Conservation (phyloP, 345 rosid species). For the Kandelia obovata region DNA sequence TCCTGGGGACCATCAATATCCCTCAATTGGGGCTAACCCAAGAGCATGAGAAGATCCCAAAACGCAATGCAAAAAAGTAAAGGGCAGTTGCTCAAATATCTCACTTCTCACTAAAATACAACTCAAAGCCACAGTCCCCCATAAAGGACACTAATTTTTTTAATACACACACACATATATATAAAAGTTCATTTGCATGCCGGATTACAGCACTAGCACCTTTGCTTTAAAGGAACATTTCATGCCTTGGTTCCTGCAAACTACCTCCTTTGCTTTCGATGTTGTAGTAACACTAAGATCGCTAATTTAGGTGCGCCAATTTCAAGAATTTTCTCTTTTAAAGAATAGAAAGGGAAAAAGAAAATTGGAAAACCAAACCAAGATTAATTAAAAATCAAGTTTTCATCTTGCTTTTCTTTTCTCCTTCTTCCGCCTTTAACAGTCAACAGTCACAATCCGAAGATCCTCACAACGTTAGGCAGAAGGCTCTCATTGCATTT, state of each 20-base stretch:
- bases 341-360: too few species aligned
- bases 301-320: conserved; percentile 11
- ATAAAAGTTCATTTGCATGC: conserved; percentile 42
- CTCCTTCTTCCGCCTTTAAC: too few species aligned
- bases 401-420: too few species aligned
- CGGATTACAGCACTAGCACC: conserved; percentile 30
- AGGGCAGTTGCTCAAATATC: conserved; percentile 10
- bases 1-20: conserved; percentile 46
- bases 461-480: too few species aligned
- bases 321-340: background rate
- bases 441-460: too few species aligned
- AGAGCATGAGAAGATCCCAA: conserved; percentile 53
- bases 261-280: conserved; percentile 23
- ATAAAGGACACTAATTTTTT: conserved; percentile 23
- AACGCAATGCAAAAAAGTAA: conserved; percentile 24
- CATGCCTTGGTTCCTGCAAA: conserved; percentile 36
- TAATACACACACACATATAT: background rate
- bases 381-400: too few species aligned
- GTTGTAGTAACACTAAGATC: conserved; percentile 32
- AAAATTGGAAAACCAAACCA: too few species aligned
- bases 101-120: conserved; percentile 19
- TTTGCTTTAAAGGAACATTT: conserved; percentile 41
- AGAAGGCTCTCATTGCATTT: too few species aligned
- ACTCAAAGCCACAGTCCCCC: conserved; percentile 31
- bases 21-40: conserved; percentile 15